Percentiles rank a stretch among this genome's conserved stretches.
Conservation (phyloP, 2,329 filamentous ascomycete genomes). For the Fusarium palustre region DNA sequence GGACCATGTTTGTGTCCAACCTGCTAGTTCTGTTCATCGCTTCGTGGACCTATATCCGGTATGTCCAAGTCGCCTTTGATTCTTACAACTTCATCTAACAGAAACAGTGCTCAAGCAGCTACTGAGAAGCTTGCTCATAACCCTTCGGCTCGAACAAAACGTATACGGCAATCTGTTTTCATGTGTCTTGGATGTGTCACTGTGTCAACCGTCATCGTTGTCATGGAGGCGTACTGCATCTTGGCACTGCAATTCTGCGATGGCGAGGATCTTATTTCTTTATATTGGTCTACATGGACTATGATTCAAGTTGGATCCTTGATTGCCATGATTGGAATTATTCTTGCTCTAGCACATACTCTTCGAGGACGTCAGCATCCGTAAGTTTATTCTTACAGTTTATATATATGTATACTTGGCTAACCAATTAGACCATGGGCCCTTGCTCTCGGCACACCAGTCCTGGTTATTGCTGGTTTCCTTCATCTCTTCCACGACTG, state of each 20-base stretch:
- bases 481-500: constrained; percentile 61
- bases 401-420: not conserved
- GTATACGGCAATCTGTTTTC: constrained; percentile 57
- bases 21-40: constrained; percentile 58
- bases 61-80: constrained; percentile 30
- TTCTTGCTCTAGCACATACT: constrained; percentile 64
- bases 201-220: constrained; percentile 58
- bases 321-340: constrained; percentile 69
- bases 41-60: constrained; percentile 58
- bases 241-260: constrained; percentile 69
- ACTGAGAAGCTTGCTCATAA: constrained; percentile 54
- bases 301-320: constrained; percentile 69
- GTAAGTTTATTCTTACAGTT: constrained; percentile 50
- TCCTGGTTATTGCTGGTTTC: constrained; percentile 68
- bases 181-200: constrained; percentile 59
- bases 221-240: constrained; percentile 67
- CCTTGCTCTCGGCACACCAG: constrained; percentile 69
- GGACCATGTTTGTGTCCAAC: constrained; percentile 59
- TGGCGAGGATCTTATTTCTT: constrained; percentile 68
- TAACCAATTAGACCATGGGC: constrained; percentile 62
- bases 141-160: constrained; percentile 49
- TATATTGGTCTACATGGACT: constrained; percentile 72
- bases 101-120: constrained; percentile 50
- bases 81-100: constrained; percentile 3
- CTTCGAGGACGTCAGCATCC: constrained; percentile 64